Percentiles rank a stretch among this genome's conserved stretches.
Evolutionary conservation across 2,329 filamentous ascomycete species (phyloP).

Genomic region (Colletotrichum eremochloae): DNA sequence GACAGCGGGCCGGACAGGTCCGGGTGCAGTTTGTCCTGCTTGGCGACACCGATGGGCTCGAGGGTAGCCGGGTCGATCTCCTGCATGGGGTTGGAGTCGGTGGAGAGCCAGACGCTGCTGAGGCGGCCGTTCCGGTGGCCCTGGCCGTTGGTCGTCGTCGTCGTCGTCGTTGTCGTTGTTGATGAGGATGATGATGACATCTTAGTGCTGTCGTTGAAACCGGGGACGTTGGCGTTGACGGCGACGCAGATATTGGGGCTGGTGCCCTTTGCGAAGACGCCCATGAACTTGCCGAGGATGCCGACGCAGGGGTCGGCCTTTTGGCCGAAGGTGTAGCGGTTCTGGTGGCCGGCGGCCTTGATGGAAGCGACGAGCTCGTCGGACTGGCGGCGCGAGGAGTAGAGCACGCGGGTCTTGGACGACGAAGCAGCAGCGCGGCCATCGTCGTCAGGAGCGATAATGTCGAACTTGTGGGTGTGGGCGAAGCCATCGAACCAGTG

Average conservation of each 20-base stretch:
- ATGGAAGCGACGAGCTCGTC: constrained; percentile 74
- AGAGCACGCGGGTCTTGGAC: constrained; percentile 65
- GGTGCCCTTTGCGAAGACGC: constrained; percentile 61
- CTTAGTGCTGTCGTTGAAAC: constrained; percentile 46
- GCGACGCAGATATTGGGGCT: constrained; percentile 75
- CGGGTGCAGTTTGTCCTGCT: constrained; percentile 74
- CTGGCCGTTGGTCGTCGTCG: background rate
- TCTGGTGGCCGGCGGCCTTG: constrained; percentile 68
- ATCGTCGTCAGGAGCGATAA: constrained; percentile 57
- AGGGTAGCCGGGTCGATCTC: constrained; percentile 78
- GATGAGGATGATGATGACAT: background rate
- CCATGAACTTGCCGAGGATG: constrained; percentile 79
- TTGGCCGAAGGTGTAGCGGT: constrained; percentile 76
- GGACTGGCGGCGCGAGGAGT: constrained; percentile 78
- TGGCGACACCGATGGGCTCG: constrained; percentile 75
- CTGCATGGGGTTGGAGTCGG: constrained; percentile 70
- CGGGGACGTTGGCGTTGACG: constrained; percentile 74
- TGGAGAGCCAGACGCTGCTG: constrained; percentile 66
- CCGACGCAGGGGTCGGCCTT: constrained; percentile 80
- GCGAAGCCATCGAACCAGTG: constrained; percentile 89
- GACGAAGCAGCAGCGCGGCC: constrained; percentile 11
- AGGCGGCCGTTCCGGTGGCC: constrained; percentile 44
- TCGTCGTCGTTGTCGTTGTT: background rate
- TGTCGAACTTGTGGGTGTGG: constrained; percentile 79
- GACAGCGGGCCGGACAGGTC: constrained; percentile 76